Evolutionary conservation across 2,329 filamentous ascomycete species (phyloP), one percentile per base, ranked within the genome.

Genomic region (Cryphonectria nitschkei): DNA sequence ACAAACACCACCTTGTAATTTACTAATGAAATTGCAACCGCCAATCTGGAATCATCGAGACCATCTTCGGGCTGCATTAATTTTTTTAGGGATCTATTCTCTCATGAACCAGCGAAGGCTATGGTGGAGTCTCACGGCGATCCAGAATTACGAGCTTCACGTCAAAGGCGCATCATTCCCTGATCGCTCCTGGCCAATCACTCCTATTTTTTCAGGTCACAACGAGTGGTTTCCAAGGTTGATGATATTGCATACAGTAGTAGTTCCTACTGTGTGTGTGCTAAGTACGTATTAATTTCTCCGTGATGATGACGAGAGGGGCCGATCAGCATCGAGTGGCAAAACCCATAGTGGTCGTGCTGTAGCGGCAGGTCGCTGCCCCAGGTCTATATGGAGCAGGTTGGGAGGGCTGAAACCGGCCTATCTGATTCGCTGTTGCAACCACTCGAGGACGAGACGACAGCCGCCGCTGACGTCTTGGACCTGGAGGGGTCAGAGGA

Each of bases 1-100:
- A 65, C 64, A 4, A 39, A 29, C 64, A 39, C 60, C 65, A 70
- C 69, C 58, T 68, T 64, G 56, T 37, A 56, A 54, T 58, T 26
- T 70, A 54, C 69, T 34, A 29, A 46, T 68, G 69, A 52, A 68
- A 65, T 70, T 68, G 68, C 50, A 65, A 65, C 34, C 58, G 37
- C 62, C 32, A 64, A 58, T 37, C 43, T 26, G 50, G 68, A 52
- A 61, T 37, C 58, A 39, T 61, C 32, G 34, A 41, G 46, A 50
- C 54, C 26, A 32, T 14, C 1, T 34, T 58, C 14, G 26, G 29
- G 29, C 5, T 32, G 13, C 54, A 32, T 58, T 13, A 19, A 16
- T 19, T 19, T 19, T 14, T 6, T 14, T 9, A 3, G 8, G 46
- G 8, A 2, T 16, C 26, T 11, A 4, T 32, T 32, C 9, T 29